Evolutionary conservation across 108 stramenopile species (phyloP), one percentile per base, ranked within the genome.

Genomic region (Stephanodiscus minutulus): DNA sequence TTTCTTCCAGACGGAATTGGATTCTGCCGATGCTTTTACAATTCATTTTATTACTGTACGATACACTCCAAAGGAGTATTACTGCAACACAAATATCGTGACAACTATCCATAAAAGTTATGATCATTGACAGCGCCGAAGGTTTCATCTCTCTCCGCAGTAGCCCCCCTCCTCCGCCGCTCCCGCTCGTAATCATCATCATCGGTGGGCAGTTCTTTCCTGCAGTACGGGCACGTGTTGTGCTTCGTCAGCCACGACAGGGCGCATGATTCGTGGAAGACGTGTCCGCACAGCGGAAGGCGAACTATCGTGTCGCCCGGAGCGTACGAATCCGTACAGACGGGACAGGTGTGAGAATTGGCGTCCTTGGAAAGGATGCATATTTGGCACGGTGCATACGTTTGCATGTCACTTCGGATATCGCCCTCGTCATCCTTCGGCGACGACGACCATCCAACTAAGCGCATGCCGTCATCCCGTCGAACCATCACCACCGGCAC

Each of bases 171-270:
- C 44, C 86, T 74, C 50, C 86, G 77, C 58, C 88, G 69, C 72
- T 91, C 90, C 48, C 54, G 66, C 55, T 96, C 91, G 71, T 88
- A 87, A 5, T 84, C 89, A 25, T 72, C 81, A 78, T 96, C 92
- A 57, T 96, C 94, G n/a, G 91, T 91, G 2, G 94, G 91, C 24
- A 91, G 68, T 62, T 91, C 89, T 9, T 66, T 72, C 59, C 94
- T 80, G 60, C 94, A 96, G 58, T 82, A 89, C 9, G 94, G 94
- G 73, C 94, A 96, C 4, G 90, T 90, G 53, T 96, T 90, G 72
- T 93, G 90, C 31, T 83, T 72, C 10, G 61, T 75, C 54, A 96
- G 69, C 94, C 94, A 96, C 29, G 58, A 21, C 73, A 88, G 28
- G 1, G 76, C 90, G 79, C 94, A 96, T 15, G 44, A n/a, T 63